phyloP scores from a whole-genome alignment of 257 asterid genomes.

The Henckelia pumila region DNA sequence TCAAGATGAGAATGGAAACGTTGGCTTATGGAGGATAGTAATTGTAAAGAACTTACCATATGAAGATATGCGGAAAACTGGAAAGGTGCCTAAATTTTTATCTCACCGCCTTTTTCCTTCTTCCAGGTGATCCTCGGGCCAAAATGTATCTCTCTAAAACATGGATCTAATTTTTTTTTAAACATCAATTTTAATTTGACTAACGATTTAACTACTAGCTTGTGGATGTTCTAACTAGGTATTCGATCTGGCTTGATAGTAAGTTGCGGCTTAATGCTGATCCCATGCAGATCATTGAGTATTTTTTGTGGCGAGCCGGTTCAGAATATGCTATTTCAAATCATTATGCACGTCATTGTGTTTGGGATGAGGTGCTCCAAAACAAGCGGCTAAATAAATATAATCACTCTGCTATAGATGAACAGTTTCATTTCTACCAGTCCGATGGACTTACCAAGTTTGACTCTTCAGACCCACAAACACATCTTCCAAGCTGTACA shows the following conservation, averaged over 20 bases:
- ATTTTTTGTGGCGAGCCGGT: constrained; percentile 74
- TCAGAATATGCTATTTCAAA: constrained; percentile 91
- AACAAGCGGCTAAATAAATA: constrained; percentile 87
- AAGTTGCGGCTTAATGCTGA: constrained; percentile 83
- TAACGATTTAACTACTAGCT: constrained; percentile 14
- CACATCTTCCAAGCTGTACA: constrained; percentile 81
- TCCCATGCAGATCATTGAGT: constrained; percentile 78
- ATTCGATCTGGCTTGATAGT: constrained; percentile 96
- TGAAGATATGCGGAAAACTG: constrained; percentile 76
- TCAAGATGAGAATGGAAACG: constrained; percentile 66
- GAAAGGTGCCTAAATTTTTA: constrained; percentile 91
- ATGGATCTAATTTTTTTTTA: constrained; percentile 23
- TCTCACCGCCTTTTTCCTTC: constrained; percentile 93
- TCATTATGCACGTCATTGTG: constrained; percentile 89
- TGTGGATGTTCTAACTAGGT: constrained; percentile 43
- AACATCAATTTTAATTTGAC: constrained; percentile 21
- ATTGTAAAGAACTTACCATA: constrained; percentile 76
- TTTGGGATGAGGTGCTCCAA: constrained; percentile 92
- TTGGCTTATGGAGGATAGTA: constrained; percentile 85
- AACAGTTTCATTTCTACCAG: constrained; percentile 73
- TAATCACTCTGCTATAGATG: constrained; percentile 74
- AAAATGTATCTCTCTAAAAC: constrained; percentile 3
- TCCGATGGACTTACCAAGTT: constrained; percentile 87
- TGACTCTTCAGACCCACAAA: constrained; percentile 58
- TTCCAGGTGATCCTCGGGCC: constrained; percentile 64